Evolutionary conservation across 2,329 filamentous ascomycete species (phyloP).

Genomic region (Calonectria ilicicola): DNA sequence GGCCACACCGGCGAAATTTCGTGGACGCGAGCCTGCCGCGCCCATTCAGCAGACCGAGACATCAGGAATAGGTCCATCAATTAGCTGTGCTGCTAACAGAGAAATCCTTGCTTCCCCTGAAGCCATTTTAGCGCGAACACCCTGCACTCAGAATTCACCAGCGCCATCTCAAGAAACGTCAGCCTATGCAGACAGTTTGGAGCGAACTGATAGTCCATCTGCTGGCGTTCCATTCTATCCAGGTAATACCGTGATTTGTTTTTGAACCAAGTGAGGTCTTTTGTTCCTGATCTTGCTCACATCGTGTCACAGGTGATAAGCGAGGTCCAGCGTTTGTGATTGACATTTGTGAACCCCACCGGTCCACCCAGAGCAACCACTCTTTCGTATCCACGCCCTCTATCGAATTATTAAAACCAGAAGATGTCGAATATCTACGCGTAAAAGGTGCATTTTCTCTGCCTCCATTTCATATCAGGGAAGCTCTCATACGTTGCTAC

Average conservation of each 20-base stretch:
- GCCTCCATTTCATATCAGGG: slow-evolving; percentile 21
- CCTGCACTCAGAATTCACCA: background rate
- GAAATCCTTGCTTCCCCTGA: background rate
- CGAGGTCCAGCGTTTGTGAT: slow-evolving; percentile 16
- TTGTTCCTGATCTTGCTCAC: background rate
- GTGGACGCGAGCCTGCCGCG: background rate
- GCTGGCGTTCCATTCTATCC: slow-evolving; percentile 16
- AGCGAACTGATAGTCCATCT: background rate
- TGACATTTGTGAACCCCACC: slow-evolving; percentile 14
- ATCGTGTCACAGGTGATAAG: slow-evolving; percentile 7
- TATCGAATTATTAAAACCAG: slow-evolving; percentile 16
- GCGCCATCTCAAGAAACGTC: slow-evolving; percentile 1
- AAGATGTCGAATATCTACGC: slow-evolving; percentile 27
- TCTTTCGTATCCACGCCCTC: slow-evolving; percentile 25
- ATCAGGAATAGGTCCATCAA: background rate
- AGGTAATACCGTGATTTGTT: background rate
- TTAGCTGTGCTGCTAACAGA: background rate
- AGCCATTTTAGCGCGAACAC: background rate
- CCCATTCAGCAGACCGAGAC: background rate
- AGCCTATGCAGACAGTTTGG: slow-evolving; percentile 6
- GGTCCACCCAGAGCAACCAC: slow-evolving; percentile 9
- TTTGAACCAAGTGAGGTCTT: no score
- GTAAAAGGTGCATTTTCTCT: slow-evolving; percentile 33
- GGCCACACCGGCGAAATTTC: background rate
- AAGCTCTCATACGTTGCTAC: slow-evolving; percentile 34